Base-by-base conservation (phyloP, 768 basidiomycete genomes). In the Coprinopsis marcescibilis region DNA sequence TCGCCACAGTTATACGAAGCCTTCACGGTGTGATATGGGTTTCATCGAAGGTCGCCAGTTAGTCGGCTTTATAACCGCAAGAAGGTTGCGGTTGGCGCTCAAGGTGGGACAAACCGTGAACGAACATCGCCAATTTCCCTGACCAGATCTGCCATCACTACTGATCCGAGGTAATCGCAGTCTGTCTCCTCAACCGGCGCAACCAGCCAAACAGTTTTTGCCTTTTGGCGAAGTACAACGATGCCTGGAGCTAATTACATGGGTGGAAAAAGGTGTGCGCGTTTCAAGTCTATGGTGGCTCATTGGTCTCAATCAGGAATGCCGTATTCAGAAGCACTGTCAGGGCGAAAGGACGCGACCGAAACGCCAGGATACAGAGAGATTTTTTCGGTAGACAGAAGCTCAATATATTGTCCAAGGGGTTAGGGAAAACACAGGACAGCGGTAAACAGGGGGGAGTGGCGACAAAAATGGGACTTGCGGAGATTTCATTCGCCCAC, bases 211-310 rank as follows among this genome's bases (percentile, higher is more conserved):
- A 32, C 29, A 32, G n/a, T 32, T 32, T 37, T 7, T 10, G 35
- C 25, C 41, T n/a, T 17, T 19, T 12, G 5, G n/a, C 4, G 6
- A 19, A n/a, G 24, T 40, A 25, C 17, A 13, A 53, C 4, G 43
- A 83, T 84, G 82, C 64, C 65, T 17, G 83, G 84, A 4, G 84
- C 82, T 24, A 86, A 86, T 55, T 86, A 85, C 51, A 85, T 83
- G 82, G 84, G 84, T 19, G 84, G 84, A 11, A 82, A 77, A 65
- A 71, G 80, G 83, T 81, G 39, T 27, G 61, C 21, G 7, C 13
- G 17, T 30, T 20, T 26, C 36, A 19, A 7, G 11, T 14, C 8
- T 40, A 23, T 23, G n/a, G n/a, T n/a, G n/a, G 33, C 6, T 33
- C 30, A 14, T 43, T 43, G 5, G 23, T 30, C 34, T 6, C 3